Conservation (phyloP, 1,284 basidiomycete genomes). For the Omphalotus olearius region DNA sequence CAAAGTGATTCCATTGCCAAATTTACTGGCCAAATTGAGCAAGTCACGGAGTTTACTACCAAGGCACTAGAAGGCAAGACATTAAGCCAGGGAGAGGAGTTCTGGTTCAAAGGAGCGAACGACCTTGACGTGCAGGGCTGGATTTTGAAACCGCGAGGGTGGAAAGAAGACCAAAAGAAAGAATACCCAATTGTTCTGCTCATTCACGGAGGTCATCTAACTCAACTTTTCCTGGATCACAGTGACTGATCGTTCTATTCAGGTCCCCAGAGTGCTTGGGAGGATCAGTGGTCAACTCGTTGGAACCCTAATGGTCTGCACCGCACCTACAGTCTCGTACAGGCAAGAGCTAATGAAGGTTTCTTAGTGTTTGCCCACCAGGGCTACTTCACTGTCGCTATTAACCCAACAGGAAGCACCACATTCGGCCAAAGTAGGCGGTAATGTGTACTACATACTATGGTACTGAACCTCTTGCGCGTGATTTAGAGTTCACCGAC, state of each 20-base stretch:
- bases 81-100: constrained; percentile 64
- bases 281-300: constrained; percentile 78
- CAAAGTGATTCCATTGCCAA: constrained; percentile 23
- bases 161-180: constrained; percentile 58
- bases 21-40: constrained; percentile 35
- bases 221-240: background rate
- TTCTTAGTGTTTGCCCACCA: constrained; percentile 69
- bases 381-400: constrained; percentile 80
- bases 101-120: constrained; percentile 83
- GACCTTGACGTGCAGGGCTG: constrained; percentile 77
- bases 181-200: constrained; percentile 73
- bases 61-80: constrained; percentile 51
- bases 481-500: constrained; percentile 67
- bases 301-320: constrained; percentile 81
- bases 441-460: background rate
- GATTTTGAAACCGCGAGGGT: constrained; percentile 76
- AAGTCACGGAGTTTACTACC: constrained; percentile 61
- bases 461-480: background rate
- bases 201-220: constrained; percentile 64
- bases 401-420: constrained; percentile 89
- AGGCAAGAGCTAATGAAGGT: background rate
- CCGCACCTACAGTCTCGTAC: background rate
- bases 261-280: constrained; percentile 80
- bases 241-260: constrained; percentile 12
- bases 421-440: constrained; percentile 76